A percentile compares a stretch with the other conserved stretches of the same genome.
phyloP scores from a whole-genome alignment of 73 alveolate species.

The Urostyla sp. region DNA sequence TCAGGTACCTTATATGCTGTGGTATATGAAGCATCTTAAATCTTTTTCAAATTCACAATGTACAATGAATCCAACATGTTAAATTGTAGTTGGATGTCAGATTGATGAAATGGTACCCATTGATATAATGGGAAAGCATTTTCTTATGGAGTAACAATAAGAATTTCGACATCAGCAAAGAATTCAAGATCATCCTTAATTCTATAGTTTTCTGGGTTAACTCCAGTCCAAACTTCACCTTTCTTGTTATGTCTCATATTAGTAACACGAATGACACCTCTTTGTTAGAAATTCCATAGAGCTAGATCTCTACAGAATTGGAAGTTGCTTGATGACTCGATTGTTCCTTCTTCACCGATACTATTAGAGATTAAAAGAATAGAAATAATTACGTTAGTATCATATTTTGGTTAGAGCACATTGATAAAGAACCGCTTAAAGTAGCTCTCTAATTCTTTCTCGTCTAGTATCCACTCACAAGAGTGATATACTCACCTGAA shows the following conservation, averaged over 20 bases:
- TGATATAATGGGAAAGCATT: constrained; percentile 8
- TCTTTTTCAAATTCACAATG: constrained; percentile 63
- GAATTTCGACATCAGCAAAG: constrained; percentile 64
- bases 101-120: constrained; percentile 75
- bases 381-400: background rate
- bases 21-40: constrained; percentile 37
- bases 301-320: constrained; percentile 70
- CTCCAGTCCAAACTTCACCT: constrained; percentile 33
- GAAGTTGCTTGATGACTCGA: constrained; percentile 55
- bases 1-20: constrained; percentile 82
- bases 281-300: constrained; percentile 77
- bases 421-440: constrained; percentile 71
- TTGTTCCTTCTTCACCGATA: constrained; percentile 8
- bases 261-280: constrained; percentile 69
- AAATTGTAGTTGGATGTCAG: constrained; percentile 79
- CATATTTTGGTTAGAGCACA: constrained; percentile 75
- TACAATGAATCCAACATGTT: constrained; percentile 83
- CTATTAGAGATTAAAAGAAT: constrained; percentile 39
- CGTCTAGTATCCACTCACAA: constrained; percentile 81
- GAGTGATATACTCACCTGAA: constrained; percentile 70
- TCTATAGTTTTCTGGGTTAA: constrained; percentile 77
- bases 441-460: constrained; percentile 80
- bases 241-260: constrained; percentile 72
- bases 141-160: constrained; percentile 29
- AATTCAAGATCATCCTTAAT: constrained; percentile 75